Evolutionary conservation across 2,329 filamentous ascomycete species (phyloP).

Genomic region (Monosporascus sp.): DNA sequence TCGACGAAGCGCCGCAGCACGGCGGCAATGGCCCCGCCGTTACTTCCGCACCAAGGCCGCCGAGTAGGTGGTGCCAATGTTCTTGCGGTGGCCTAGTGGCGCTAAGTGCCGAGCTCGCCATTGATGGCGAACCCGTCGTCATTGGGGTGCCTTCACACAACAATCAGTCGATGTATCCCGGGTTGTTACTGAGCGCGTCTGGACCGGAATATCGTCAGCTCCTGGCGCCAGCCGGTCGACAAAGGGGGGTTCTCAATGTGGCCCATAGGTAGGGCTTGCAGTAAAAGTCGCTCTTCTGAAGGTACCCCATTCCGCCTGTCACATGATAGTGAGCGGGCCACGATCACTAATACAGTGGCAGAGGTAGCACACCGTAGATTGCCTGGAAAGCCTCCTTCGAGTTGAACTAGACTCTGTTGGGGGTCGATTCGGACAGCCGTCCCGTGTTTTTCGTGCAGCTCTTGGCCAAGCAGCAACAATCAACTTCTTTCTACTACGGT

Average conservation of each 20-base stretch:
- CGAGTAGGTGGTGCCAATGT: constrained; percentile 5
- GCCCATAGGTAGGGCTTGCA: constrained; percentile 26
- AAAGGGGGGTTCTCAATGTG: neutral
- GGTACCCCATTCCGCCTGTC: constrained; percentile 41
- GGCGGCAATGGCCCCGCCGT: constrained; percentile 2
- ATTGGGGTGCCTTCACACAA: constrained; percentile 6
- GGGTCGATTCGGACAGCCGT: constrained; percentile 47
- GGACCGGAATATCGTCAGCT: constrained; percentile 35
- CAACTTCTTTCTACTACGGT: constrained; percentile 36
- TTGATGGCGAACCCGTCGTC: constrained; percentile 7
- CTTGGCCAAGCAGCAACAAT: constrained; percentile 35
- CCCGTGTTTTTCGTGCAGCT: constrained; percentile 43
- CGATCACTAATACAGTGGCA: neutral
- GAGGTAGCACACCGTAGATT: constrained; percentile 38
- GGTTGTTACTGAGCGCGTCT: constrained; percentile 30
- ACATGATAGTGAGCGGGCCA: neutral
- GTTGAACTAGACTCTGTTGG: constrained; percentile 49
- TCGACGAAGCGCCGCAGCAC: constrained; percentile 7
- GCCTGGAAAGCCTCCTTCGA: constrained; percentile 41
- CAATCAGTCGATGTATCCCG: constrained; percentile 34
- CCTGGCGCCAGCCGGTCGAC: neutral
- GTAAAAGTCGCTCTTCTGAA: constrained; percentile 49
- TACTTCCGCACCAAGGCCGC: constrained; percentile 8
- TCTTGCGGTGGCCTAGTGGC: constrained; percentile 7
- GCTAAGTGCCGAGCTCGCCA: constrained; percentile 7